Evolutionary conservation across 257 asterid genomes (phyloP).

Genomic region (Solanum pennellii): DNA sequence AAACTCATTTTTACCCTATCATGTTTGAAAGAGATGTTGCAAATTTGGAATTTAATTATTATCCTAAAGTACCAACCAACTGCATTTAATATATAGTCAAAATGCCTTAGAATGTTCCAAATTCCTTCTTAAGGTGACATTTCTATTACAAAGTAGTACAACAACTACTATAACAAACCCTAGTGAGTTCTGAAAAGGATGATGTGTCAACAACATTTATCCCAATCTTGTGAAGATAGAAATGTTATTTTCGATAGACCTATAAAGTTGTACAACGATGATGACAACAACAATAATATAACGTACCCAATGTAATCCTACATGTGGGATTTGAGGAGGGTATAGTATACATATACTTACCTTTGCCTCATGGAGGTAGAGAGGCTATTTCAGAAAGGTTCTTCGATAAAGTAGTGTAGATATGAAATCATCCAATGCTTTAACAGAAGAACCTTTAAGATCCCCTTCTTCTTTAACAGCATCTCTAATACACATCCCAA

Average conservation of each 20-base stretch:
- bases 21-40: too few relatives aligned
- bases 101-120: too few relatives aligned
- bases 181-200: background rate
- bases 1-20: too few relatives aligned
- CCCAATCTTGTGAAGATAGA: background rate
- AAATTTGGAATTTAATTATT: too few relatives aligned
- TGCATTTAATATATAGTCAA: too few relatives aligned
- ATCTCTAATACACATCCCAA: slow-evolving; percentile 42
- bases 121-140: background rate
- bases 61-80: too few relatives aligned
- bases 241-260: background rate
- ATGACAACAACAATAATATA: background rate
- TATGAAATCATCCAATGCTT: slow-evolving; percentile 49
- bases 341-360: fast-evolving
- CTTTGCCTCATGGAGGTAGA: background rate
- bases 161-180: too few relatives aligned
- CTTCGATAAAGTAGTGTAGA: slow-evolving; percentile 19
- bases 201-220: too few relatives aligned
- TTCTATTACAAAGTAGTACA: background rate
- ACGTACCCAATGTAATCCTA: background rate
- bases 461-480: slow-evolving; percentile 35
- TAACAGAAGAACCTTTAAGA: slow-evolving; percentile 34
- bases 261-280: background rate
- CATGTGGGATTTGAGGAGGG: background rate
- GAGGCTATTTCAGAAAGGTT: background rate